Percentiles rank a stretch among this genome's conserved stretches.
phyloP scores from a whole-genome alignment of 1,139 yeast genomes.

The Pichia sp. region DNA sequence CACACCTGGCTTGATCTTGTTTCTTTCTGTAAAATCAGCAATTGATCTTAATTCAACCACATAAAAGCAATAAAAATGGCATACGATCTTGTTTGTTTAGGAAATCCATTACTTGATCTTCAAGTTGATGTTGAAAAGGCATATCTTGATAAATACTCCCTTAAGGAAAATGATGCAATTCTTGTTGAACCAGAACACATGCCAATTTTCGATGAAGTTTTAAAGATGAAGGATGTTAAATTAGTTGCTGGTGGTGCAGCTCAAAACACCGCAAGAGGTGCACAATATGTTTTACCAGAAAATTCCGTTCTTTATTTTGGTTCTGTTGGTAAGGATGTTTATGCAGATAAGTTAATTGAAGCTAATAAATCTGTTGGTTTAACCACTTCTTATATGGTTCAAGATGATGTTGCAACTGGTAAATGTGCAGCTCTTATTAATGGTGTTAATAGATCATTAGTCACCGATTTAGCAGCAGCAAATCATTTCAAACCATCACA shows the following conservation, averaged over 20 bases:
- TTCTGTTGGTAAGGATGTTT: conserved; percentile 89
- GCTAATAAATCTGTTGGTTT: conserved; percentile 91
- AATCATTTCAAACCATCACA: conserved; percentile 91
- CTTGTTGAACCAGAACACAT: conserved; percentile 82
- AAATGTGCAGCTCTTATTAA: conserved; percentile 92
- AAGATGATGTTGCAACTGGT: conserved; percentile 76
- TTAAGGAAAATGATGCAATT: conserved; percentile 92
- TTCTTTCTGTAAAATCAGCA: neutral
- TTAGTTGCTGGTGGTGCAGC: conserved; percentile 99
- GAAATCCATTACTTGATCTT: conserved; percentile 77
- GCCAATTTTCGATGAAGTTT: conserved; percentile 78
- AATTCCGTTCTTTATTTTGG: conserved; percentile 91
- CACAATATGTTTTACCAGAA: conserved; percentile 81
- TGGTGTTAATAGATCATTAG: conserved; percentile 85
- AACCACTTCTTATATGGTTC: conserved; percentile 76
- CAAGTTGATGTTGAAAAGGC: conserved; percentile 71
- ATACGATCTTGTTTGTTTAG: conserved; percentile 59
- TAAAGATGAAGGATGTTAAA: conserved; percentile 54
- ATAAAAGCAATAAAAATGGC: conserved; percentile 32
- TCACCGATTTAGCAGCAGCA: conserved; percentile 96
- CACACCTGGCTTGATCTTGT: neutral
- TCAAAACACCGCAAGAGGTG: conserved; percentile 98
- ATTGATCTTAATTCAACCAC: neutral
- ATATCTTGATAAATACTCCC: conserved; percentile 70
- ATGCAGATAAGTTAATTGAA: conserved; percentile 68